Base-by-base conservation (phyloP, 2,329 filamentous ascomycete genomes). In the Juglanconis oblonga region DNA sequence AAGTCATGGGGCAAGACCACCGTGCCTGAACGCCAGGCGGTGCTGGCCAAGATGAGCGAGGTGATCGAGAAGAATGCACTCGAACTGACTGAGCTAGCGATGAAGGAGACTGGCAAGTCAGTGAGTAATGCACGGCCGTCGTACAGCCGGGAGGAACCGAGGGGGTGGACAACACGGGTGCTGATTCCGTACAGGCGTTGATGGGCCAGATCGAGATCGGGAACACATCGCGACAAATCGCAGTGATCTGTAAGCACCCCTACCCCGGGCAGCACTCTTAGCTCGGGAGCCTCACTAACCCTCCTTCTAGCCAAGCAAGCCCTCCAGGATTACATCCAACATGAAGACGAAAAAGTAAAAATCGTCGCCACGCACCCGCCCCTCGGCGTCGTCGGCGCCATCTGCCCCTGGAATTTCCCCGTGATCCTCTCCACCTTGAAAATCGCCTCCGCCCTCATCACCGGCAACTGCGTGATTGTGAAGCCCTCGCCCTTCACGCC, bases 401-500 rank as follows among this genome's bases (percentile, higher is more conserved):
- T 87, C 65, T 80, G 81, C 31, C 83, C 84, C 1, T 87, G 85
- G 84, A 87, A 87, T 68, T 87, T 79, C 64, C 79, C 79, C 1
- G 64, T 80, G 33, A 73, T 78, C 58, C 71, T 81, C 1, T 75
- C 77, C 11, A 75, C 77, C 55, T 73, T 81, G 51, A 87, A 87
- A 69, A 75, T 83, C 40, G 74, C 72, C 5, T 73, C 78, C 0
- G 76, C 80, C 0, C 69, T 84, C 3, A 69, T 83, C 31, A 81
- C 81, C 0, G 81, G 80, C 32, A 82, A 83, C 67, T 72, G 75
- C n/a, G 71, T 83, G 36, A 83, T 84, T 65, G 72, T 82, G 36
- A 60, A 67, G 62, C 58, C 84, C 0, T 86, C 83, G 0, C 84
- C 76, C 44, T 86, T 64, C 52, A 62, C 80, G 36, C 83, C 79